Base-by-base conservation (phyloP, 768 basidiomycete genomes). In the Pisolithus sp. region DNA sequence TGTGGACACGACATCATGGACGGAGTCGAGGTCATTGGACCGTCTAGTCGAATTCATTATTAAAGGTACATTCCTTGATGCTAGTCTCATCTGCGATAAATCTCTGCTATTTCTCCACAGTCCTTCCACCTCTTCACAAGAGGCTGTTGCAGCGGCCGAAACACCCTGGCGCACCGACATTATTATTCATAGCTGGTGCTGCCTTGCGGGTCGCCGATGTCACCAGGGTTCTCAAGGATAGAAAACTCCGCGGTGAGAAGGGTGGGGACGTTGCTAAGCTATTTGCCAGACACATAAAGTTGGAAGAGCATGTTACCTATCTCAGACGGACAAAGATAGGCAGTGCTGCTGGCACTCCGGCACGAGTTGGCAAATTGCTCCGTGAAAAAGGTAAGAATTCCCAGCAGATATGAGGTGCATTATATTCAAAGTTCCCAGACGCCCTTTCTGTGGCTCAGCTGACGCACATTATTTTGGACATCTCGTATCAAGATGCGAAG, bases 241-340 rank as follows among this genome's bases (percentile, higher is more conserved):
- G 78, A 68, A 79, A 70, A 56, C 73, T 90, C 48, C 74, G 82
- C 50, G 86, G 87, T 34, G 85, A 89, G 21, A 93, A 91, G 63
- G 85, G 89, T 50, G 92, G 89, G 10, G 91, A 95, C 57, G 85
- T 96, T 30, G 93, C 89, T 20, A 97, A 97, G 68, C 79, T 99
- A 24, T 98, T 98, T 61, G 92, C 94, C 28, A 93, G 86, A 68
- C 94, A 98, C 65, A 83, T 95, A 71, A 96, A 94, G 70, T 73
- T 94, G 38, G 73, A 85, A 46, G 89, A 94, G 52, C 94, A 98
- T 67, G 81, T 88, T 61, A 73, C 81, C 15, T 90, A 93, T 71
- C 76, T 98, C 61, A 77, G 78, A 62, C 78, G 82, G 57, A 94
- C 92, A n/a, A 89, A 86, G 65, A 80, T 97, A 43, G 87, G 86